Base-by-base conservation (phyloP, 2,329 filamentous ascomycete species). In the Colletotrichum gloeosporioides region DNA sequence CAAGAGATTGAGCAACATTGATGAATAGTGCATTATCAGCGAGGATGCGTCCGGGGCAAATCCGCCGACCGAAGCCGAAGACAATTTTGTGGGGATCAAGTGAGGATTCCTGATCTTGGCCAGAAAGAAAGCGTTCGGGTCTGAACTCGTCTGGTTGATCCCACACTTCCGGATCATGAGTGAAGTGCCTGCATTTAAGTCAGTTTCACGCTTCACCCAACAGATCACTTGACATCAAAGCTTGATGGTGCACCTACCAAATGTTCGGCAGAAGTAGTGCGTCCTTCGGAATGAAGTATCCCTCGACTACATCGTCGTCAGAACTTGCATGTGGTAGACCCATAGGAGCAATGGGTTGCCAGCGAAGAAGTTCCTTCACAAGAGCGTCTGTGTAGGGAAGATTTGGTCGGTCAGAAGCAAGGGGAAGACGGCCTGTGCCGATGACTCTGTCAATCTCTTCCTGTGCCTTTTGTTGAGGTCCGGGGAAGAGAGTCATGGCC, bases 141-240 rank as follows among this genome's bases (percentile, higher is more conserved):
- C 83, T 77, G 27, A 87, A 87, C 1, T 36, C 22, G 7, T 73
- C 75, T 0, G 85, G 85, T 9, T 84, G 70, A 0, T 90, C 87
- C 82, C 95, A 95, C 3, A 90, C 91, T 36, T 92, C 90, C 3
- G 91, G 89, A 80, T 95, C 93, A 82, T 95, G 93, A 8, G 73
- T n/a, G 34, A 76, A 76, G 13, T 73, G 29, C 73, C 73, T 76
- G 4, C 22, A 12, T 15, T 27, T 0, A 16, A 2, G 12, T 8
- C 2, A 32, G 6, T 7, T 6, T n/a, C 9, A 2, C 12, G 6
- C 5, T 6, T n/a, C 9, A 2, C 12, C 44, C 12, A 53, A 0
- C 13, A 27, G 29, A 16, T 22, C 16, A 29, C 22, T 22, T 22
- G 22, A 22, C 22, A 22, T 22, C 22, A 22, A 22, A 22, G 22